Percentiles rank a stretch among this genome's conserved stretches.
Conservation (phyloP, 2,329 filamentous ascomycete genomes). For the Cladosporium phlei region DNA sequence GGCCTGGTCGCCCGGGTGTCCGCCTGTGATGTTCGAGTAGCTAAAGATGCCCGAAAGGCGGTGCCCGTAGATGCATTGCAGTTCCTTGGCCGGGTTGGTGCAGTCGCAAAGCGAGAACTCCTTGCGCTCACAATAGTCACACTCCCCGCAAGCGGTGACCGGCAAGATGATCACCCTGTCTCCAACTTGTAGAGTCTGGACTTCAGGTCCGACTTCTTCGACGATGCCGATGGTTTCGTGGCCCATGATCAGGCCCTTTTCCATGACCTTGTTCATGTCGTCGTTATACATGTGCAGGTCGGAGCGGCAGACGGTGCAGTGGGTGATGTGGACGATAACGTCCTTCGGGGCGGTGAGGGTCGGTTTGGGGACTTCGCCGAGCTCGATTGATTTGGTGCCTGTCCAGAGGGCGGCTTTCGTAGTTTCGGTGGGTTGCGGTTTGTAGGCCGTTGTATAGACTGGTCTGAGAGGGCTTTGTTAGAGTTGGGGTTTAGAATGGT, state of each 20-base stretch:
- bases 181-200: constrained; percentile 35
- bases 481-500: too few species aligned
- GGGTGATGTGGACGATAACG: constrained; percentile 33
- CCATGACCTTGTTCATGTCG: constrained; percentile 28
- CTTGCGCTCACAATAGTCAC: constrained; percentile 71
- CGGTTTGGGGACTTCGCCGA: too few species aligned
- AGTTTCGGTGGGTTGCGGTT: too few species aligned
- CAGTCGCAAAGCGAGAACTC: constrained; percentile 70
- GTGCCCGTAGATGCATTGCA: constrained; percentile 69
- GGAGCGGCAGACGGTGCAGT: constrained; percentile 32
- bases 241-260: constrained; percentile 29
- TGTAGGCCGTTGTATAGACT: too few species aligned
- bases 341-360: constrained; percentile 31
- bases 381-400: too few species aligned
- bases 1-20: constrained; percentile 35
- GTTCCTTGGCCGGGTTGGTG: constrained; percentile 66
- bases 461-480: too few species aligned
- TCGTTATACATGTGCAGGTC: constrained; percentile 33
- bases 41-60: constrained; percentile 60
- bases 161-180: constrained; percentile 72
- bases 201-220: constrained; percentile 35
- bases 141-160: constrained; percentile 64
- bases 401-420: too few species aligned
- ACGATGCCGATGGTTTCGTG: constrained; percentile 45
- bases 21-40: constrained; percentile 31